A percentile compares a stretch with the other conserved stretches of the same genome.
phyloP scores from a whole-genome alignment of 2,329 filamentous ascomycete species.

The Seiridium cupressi region DNA sequence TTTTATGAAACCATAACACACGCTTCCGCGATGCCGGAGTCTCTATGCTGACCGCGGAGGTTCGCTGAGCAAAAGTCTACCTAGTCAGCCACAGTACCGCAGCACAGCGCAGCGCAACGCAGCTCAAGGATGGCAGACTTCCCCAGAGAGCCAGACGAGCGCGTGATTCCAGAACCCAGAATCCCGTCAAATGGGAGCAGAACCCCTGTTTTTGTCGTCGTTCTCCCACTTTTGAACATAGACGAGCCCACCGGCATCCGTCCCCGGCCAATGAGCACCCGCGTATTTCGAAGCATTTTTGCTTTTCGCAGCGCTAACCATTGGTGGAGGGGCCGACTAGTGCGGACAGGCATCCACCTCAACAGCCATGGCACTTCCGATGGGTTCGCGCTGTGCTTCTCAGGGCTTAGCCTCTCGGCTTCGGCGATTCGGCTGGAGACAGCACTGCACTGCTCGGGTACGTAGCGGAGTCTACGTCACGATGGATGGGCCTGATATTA shows the following conservation, averaged over 20 bases:
- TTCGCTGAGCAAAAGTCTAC: no score
- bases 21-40: conserved; percentile 1
- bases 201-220: conserved; percentile 3
- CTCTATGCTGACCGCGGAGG: not conserved
- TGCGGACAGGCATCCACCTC: not conserved
- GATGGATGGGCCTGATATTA: conserved; percentile 1
- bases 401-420: not conserved
- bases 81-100: no score
- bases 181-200: conserved; percentile 1
- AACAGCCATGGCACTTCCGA: not conserved
- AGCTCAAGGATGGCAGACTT: not conserved
- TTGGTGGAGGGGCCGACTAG: not conserved
- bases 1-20: conserved; percentile 3
- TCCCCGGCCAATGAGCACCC: not conserved
- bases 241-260: not conserved
- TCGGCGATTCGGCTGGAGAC: not conserved
- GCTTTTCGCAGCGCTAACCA: not conserved
- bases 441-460: not conserved
- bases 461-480: not conserved
- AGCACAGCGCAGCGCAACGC: not conserved
- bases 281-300: conserved; percentile 2
- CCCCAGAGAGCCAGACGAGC: not conserved
- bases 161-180: conserved; percentile 4
- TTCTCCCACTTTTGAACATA: not conserved
- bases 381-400: not conserved